Percentiles rank a stretch among this genome's conserved stretches.
Evolutionary conservation across 345 rosid genomes (phyloP).

Genomic region (Pistacia integerrima): DNA sequence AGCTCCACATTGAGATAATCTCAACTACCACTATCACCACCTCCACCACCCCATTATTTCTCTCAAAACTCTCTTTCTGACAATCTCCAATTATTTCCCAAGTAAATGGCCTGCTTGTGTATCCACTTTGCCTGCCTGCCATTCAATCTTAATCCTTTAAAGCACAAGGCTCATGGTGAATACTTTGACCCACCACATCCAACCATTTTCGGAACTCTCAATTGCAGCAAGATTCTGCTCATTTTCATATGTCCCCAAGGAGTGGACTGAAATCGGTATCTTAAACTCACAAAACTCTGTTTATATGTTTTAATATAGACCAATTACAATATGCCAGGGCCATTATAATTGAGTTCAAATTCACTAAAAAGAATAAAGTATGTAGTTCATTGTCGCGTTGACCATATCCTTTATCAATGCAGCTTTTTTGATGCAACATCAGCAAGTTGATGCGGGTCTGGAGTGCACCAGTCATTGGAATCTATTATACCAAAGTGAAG

Average conservation of each 20-base stretch:
- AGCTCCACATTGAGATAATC: not conserved
- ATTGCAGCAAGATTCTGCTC: conserved; percentile 28
- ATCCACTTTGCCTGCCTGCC: conserved; percentile 29
- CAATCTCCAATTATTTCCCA: conserved; percentile 23
- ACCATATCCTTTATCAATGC: not conserved
- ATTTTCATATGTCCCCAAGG: not conserved
- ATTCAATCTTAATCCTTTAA: conserved; percentile 8
- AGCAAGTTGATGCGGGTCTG: conserved; percentile 20
- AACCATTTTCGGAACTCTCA: conserved; percentile 23
- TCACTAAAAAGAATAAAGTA: not conserved
- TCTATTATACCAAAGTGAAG: conserved; percentile 20
- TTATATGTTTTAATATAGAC: not conserved
- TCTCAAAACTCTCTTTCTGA: not conserved
- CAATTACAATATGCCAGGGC: not conserved
- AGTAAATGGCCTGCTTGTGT: conserved; percentile 25
- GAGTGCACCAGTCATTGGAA: conserved; percentile 24
- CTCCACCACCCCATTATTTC: conserved; percentile 5
- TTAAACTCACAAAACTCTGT: not conserved
- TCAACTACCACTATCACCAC: conserved; percentile 9
- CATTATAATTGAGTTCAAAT: not conserved
- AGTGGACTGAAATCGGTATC: not conserved
- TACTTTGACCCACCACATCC: conserved; percentile 25
- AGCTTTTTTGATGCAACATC: conserved; percentile 11
- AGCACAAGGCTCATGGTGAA: conserved; percentile 9
- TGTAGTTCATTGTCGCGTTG: not conserved